Conservation (phyloP, 2,329 filamentous ascomycete genomes). For the Epichloe uncinata region DNA sequence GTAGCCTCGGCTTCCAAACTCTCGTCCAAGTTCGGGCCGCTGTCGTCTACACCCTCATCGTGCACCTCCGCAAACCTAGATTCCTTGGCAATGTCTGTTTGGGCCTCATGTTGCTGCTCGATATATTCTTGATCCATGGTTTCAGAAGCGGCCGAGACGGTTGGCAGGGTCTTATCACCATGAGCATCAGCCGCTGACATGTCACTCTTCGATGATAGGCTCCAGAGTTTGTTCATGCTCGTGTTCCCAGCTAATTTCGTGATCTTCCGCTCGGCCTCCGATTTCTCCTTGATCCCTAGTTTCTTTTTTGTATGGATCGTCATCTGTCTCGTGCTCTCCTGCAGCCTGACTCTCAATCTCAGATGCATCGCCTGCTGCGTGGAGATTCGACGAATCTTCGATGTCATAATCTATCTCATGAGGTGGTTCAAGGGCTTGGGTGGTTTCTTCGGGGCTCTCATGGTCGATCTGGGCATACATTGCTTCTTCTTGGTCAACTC, state of each 20-base stretch:
- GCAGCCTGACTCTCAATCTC: background rate
- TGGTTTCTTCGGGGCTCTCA: constrained; percentile 4
- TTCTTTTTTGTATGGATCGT: background rate
- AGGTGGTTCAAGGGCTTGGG: constrained; percentile 4
- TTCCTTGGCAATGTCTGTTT: background rate
- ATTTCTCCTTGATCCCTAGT: background rate
- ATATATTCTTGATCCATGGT: background rate
- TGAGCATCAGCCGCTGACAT: background rate
- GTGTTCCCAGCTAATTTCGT: constrained; percentile 13
- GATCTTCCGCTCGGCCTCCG: constrained; percentile 3
- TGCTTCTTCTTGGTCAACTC: background rate
- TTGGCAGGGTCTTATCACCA: background rate
- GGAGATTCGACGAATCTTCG: constrained; percentile 6
- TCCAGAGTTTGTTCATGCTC: constrained; percentile 5
- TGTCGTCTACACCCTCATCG: constrained; percentile 1
- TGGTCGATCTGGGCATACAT: background rate
- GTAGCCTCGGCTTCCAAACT: background rate
- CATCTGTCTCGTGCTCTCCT: background rate
- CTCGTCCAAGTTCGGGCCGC: background rate
- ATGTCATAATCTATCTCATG: constrained; percentile 27
- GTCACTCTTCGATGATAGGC: background rate
- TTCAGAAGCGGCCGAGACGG: background rate
- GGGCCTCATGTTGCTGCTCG: background rate
- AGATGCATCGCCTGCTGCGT: background rate
- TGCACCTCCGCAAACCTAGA: background rate